These are phyloP conservation scores for Andrographis paniculata DNA, from an alignment of 305 asterid genomes.

Conservation along the genomic window DNA sequence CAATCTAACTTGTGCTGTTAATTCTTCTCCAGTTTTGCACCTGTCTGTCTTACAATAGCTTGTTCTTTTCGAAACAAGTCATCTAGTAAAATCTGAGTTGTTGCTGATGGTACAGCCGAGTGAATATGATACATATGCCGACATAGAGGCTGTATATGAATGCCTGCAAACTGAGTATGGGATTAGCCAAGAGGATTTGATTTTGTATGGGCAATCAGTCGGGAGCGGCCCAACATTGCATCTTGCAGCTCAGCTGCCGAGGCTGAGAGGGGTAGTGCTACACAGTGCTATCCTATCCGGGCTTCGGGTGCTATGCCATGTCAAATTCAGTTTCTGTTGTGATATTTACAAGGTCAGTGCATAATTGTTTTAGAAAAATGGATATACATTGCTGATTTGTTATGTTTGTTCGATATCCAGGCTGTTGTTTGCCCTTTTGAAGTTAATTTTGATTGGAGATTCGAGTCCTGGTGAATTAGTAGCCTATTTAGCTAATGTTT, in stretches of 20 bases:
- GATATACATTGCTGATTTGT: no score
- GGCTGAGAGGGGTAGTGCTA: conserved; percentile 95
- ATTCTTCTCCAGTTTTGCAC: no score
- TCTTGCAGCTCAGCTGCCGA: conserved; percentile 82
- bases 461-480: no score
- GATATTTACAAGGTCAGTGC: conserved; percentile 82
- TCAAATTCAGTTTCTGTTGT: conserved; percentile 74
- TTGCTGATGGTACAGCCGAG: conserved; percentile 52
- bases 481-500: no score
- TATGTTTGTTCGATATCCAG: no score
- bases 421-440: no score
- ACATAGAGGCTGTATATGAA: conserved; percentile 94
- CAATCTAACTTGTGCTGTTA: no score
- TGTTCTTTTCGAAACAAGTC: no score
- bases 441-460: no score
- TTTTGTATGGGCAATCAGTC: conserved; percentile 92
- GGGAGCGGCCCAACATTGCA: conserved; percentile 99
- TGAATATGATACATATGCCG: conserved; percentile 88
- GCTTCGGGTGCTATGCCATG: conserved; percentile 94
- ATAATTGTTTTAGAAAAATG: no score
- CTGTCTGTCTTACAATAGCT: no score
- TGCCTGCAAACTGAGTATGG: conserved; percentile 95
- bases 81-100: background rate
- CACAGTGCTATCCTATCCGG: conserved; percentile 99
- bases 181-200: conserved; percentile 80